Conservation (phyloP, 176 grass and related monocot species). For the Olyra latifolia region DNA sequence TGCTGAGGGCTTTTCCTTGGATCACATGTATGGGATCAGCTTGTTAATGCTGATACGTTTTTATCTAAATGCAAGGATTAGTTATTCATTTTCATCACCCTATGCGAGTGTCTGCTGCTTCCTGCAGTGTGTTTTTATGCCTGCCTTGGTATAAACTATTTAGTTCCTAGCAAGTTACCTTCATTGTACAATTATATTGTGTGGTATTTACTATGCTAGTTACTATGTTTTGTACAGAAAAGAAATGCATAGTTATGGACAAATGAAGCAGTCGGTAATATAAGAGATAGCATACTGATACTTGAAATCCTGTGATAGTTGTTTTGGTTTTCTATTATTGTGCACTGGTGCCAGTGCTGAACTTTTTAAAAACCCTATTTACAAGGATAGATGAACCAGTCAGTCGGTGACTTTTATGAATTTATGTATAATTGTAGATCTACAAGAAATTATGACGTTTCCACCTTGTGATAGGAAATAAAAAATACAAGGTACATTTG, state of each 20-base stretch:
- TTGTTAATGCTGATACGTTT: background rate
- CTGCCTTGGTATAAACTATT: background rate
- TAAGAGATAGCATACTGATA: background rate
- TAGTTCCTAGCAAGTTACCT: background rate
- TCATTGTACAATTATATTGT: background rate
- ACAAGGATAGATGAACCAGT: constrained; percentile 12
- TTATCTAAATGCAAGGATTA: constrained; percentile 1
- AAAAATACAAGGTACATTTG: constrained; percentile 10
- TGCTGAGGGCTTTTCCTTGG: background rate
- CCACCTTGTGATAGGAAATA: constrained; percentile 28
- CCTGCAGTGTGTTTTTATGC: background rate
- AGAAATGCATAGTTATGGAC: too few species aligned
- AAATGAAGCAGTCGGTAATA: background rate
- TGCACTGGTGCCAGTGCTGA: background rate
- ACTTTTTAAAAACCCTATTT: background rate
- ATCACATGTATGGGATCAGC: background rate
- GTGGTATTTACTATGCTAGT: background rate
- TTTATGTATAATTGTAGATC: constrained; percentile 35
- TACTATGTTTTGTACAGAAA: background rate
- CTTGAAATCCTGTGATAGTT: background rate
- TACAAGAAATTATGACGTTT: constrained; percentile 42
- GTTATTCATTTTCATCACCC: background rate
- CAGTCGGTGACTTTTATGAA: too few species aligned
- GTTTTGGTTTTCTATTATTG: background rate
- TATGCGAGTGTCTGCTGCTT: constrained; percentile 8